Evolutionary conservation across 805 yeast genomes (phyloP), one percentile per base, ranked within the genome.

Genomic region (Scheffersomyces stipitis): DNA sequence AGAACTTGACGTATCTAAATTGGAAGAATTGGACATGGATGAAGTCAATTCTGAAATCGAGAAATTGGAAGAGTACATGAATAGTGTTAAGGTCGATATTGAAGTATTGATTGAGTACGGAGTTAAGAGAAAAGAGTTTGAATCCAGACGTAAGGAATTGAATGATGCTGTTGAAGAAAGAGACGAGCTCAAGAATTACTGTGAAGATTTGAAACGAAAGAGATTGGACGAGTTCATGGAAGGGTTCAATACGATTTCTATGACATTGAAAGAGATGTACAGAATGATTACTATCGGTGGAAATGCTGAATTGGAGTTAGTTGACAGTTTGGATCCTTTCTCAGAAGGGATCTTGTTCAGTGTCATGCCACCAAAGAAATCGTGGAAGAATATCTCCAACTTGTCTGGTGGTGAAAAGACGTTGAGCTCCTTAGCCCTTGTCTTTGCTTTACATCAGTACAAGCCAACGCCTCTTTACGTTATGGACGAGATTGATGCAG

Each of bases 281-380:
- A 95, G 90, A 55, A 86, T 93, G 95, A 93, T 93, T 42, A 93
- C 99, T 1, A 89, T 91, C 95, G 99, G 99, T 18, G 99, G 99
- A 23, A 93, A 91, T 66, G 99, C 99, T 0, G 99, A 93, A 59
- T 71, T 93, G 24, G 99, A 93, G 59, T 73, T 91, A 30, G 97
- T 89, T 14, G 99, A 93, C 56, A 84, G 95, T 42, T 74, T 91
- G 56, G 98, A 93, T 62, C 99, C 99, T n/a, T 93, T 93, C 54
- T 81, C 96, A 1, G 99, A 93, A 64, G 99, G 99, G 22, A 90
- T 93, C 26, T 67, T 90, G 28, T 93, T 93, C 61, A 86, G 96
- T 60, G 99, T 93, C 4, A 93, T 93, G 99, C 99, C 99, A 2
- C 99, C 99, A 0, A 91, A 89, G 66, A 93, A 93, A 60, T 83